phyloP scores from a whole-genome alignment of 805 yeast species.

The Jamesozyma lodderae region DNA sequence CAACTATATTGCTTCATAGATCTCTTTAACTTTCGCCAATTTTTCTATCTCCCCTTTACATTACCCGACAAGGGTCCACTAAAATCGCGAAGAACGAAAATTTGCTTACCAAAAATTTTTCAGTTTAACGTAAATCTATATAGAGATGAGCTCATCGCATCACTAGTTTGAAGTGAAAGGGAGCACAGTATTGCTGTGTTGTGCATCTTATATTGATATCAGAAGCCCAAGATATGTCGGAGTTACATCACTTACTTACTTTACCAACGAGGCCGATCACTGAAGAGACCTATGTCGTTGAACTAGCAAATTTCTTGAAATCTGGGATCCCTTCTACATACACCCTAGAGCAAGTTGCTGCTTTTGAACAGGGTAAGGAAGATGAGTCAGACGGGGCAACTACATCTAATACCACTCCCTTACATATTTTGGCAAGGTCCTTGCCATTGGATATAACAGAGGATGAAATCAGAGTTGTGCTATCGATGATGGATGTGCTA shows the following conservation, averaged over 20 bases:
- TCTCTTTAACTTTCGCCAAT: no score
- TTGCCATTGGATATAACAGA: slow-evolving; percentile 30
- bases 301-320: slow-evolving; percentile 39
- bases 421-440: slow-evolving; percentile 57
- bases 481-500: slow-evolving; percentile 50
- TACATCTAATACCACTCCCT: slow-evolving; percentile 61
- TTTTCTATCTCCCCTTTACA: no score
- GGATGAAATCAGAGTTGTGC: slow-evolving; percentile 39
- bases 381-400: slow-evolving; percentile 30
- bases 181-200: background rate
- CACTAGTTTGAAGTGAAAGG: no score
- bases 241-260: slow-evolving; percentile 55
- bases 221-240: slow-evolving; percentile 43
- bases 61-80: no score
- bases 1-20: no score
- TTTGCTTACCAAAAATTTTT: no score
- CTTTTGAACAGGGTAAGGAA: slow-evolving; percentile 37
- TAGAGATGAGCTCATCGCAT: no score
- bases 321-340: slow-evolving; percentile 77
- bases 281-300: slow-evolving; percentile 32
- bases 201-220: background rate
- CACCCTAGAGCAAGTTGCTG: slow-evolving; percentile 66
- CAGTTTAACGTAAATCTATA: no score
- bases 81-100: no score
- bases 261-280: slow-evolving; percentile 45